phyloP scores from a whole-genome alignment of 768 basidiomycete genomes.

The Naganishia kalamii region DNA sequence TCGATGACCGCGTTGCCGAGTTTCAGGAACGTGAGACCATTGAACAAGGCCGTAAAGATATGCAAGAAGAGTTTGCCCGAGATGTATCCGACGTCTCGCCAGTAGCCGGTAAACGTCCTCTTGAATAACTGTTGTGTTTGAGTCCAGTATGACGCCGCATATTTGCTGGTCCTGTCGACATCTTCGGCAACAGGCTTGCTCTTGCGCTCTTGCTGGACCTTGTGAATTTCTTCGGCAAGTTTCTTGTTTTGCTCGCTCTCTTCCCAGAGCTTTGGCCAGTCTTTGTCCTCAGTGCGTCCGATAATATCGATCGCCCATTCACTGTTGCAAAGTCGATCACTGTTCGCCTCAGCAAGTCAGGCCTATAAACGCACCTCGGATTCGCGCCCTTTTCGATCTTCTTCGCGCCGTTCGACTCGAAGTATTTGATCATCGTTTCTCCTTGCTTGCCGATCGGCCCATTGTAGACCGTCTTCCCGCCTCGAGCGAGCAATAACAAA shows the following conservation, averaged over 20 bases:
- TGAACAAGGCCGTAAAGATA: constrained; percentile 23
- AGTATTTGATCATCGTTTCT: constrained; percentile 9
- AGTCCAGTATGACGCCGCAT: neutral
- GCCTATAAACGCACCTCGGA: constrained; percentile 18
- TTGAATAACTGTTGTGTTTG: constrained; percentile 10
- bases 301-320: constrained; percentile 9
- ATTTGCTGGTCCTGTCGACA: constrained; percentile 23
- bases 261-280: constrained; percentile 78
- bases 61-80: constrained; percentile 22
- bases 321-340: constrained; percentile 45
- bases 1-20: constrained; percentile 7
- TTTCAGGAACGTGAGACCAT: constrained; percentile 12
- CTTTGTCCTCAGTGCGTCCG: constrained; percentile 49
- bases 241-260: constrained; percentile 56
- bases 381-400: constrained; percentile 3
- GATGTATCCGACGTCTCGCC: constrained; percentile 12
- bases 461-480: constrained; percentile 54
- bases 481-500: constrained; percentile 63
- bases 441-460: constrained; percentile 8
- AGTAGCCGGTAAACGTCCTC: neutral
- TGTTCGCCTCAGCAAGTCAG: constrained; percentile 60
- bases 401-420: neutral
- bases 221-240: constrained; percentile 48
- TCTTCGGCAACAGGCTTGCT: constrained; percentile 35
- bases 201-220: constrained; percentile 51